These are phyloP conservation scores for Ophiostoma populinum DNA, from an alignment of 2,329 filamentous ascomycete genomes.

Conservation along the genomic window DNA sequence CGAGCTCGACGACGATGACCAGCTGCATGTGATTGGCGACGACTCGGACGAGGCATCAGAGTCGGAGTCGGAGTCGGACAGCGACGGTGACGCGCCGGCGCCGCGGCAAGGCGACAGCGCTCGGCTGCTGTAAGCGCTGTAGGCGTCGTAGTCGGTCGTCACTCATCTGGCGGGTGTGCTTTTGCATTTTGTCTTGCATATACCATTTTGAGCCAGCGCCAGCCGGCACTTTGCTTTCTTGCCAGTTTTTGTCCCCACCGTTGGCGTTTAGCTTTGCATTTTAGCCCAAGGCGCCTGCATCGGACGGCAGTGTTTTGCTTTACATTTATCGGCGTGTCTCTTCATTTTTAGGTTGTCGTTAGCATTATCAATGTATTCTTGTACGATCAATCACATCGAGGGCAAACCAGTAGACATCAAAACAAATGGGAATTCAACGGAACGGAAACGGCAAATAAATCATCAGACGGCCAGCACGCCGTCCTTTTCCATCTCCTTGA, in stretches of 20 bases:
- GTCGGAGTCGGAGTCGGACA: conserved; percentile 15
- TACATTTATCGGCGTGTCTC: no score
- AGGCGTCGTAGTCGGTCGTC: no score
- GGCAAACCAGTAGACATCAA: background rate
- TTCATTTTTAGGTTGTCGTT: background rate
- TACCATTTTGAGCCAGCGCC: no score
- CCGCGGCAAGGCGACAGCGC: conserved; percentile 1
- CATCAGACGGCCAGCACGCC: conserved; percentile 19
- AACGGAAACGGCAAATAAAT: background rate
- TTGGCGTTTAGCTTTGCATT: no score
- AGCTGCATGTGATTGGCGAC: conserved; percentile 34
- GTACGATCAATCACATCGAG: no score
- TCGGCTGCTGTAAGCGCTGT: conserved; percentile 5
- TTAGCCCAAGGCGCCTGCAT: no score
- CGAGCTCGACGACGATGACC: conserved; percentile 15
- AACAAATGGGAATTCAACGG: no score
- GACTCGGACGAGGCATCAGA: conserved; percentile 23
- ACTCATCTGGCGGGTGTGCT: no score
- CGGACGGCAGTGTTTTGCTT: no score
- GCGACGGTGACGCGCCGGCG: conserved; percentile 8
- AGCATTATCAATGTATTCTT: background rate
- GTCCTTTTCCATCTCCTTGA: conserved; percentile 72
- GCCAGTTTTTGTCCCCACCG: no score
- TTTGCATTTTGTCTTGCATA: background rate
- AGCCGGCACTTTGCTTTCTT: no score